These are phyloP conservation scores for Blastobotrys arbuscula DNA, from an alignment of 1,139 yeast species.

Conservation along the genomic window DNA sequence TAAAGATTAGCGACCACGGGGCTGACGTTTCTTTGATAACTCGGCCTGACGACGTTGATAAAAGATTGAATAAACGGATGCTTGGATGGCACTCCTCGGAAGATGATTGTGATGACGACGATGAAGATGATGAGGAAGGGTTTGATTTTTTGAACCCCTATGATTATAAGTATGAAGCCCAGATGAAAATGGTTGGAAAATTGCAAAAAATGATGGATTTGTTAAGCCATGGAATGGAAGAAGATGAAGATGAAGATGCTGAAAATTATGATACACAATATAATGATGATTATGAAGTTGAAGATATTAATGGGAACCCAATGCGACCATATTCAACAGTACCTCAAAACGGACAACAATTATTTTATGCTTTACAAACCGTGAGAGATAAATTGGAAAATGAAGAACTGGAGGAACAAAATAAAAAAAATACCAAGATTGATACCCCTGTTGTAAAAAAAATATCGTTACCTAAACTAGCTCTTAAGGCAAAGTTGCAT, in stretches of 20 bases:
- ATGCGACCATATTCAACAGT: background rate
- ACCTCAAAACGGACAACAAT: background rate
- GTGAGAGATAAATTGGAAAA: background rate
- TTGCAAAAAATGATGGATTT: conserved; percentile 5
- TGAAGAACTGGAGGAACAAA: background rate
- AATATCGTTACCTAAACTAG: background rate
- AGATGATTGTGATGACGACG: conserved; percentile 10
- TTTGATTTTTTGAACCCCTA: conserved; percentile 8
- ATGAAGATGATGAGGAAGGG: conserved; percentile 8
- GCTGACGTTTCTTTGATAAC: conserved; percentile 14
- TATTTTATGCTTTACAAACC: conserved; percentile 1
- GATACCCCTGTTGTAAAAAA: background rate
- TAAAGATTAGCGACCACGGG: conserved; percentile 16
- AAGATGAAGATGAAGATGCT: conserved; percentile 1
- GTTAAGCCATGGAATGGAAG: conserved; percentile 7
- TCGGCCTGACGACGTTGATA: background rate
- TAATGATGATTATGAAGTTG: conserved; percentile 11
- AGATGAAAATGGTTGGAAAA: conserved; percentile 4
- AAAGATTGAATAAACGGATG: background rate
- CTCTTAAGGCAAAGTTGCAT: conserved; percentile 1
- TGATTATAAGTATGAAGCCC: conserved; percentile 7
- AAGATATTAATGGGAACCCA: background rate
- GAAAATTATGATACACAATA: background rate
- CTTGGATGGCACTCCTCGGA: background rate
- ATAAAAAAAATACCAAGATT: background rate